These are phyloP conservation scores for Epichloe sp. DNA, from an alignment of 2,329 filamentous ascomycete species.

Conservation along the genomic window DNA sequence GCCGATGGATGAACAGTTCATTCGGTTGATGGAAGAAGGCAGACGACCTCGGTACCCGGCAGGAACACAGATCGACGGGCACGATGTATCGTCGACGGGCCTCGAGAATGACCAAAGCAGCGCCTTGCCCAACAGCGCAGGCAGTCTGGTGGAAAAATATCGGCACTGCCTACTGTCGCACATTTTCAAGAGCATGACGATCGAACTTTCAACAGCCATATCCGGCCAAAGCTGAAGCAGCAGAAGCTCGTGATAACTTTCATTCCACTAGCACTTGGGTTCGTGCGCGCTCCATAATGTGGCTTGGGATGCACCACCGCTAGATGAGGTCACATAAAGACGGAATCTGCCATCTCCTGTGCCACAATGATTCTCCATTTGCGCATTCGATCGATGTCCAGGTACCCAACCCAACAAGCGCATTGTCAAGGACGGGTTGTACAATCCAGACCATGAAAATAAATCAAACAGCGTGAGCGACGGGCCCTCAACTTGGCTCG, in stretches of 20 bases:
- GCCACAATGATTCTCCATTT: too few species aligned
- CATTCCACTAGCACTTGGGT: neutral
- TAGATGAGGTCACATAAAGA: too few species aligned
- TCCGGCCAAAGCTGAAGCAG: neutral
- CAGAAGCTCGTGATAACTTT: neutral
- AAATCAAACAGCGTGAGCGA: too few species aligned
- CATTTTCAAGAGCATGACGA: constrained; percentile 53
- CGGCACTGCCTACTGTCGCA: constrained; percentile 55
- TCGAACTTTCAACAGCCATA: constrained; percentile 7
- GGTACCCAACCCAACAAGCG: too few species aligned
- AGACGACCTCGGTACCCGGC: constrained; percentile 52
- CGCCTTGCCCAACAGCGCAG: constrained; percentile 10
- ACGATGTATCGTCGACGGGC: constrained; percentile 28
- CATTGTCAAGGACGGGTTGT: too few species aligned
- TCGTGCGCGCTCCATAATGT: neutral
- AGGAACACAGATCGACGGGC: constrained; percentile 49
- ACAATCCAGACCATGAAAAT: too few species aligned
- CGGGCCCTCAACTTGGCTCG: too few species aligned
- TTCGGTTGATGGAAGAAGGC: constrained; percentile 69
- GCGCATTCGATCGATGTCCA: too few species aligned
- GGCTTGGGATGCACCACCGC: too few species aligned
- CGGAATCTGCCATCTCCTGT: too few species aligned
- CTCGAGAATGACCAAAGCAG: constrained; percentile 14
- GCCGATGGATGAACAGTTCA: constrained; percentile 88
- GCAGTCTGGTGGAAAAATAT: constrained; percentile 57